Conservation (phyloP, 768 basidiomycete genomes). For the Leucosporidium yakuticum region DNA sequence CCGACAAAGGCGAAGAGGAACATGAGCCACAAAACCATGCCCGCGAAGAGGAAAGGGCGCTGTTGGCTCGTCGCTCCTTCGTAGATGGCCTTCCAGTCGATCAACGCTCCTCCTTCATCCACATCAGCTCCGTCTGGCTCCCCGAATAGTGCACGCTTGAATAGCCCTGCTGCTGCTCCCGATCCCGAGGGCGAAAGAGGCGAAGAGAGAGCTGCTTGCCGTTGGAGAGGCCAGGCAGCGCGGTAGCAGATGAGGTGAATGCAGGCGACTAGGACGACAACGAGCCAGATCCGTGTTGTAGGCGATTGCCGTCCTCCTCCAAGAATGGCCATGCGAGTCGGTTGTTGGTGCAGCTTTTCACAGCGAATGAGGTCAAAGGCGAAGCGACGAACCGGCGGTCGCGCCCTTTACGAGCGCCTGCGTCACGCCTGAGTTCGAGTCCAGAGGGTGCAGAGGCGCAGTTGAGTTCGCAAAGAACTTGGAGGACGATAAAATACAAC, state of each 20-base stretch:
- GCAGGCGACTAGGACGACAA: not conserved
- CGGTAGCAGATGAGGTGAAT: constrained; percentile 6
- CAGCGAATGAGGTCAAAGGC: too few relatives aligned
- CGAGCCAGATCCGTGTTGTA: not conserved
- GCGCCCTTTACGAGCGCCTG: too few relatives aligned
- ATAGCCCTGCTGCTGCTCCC: too few relatives aligned
- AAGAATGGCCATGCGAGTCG: too few relatives aligned
- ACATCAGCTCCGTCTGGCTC: not conserved
- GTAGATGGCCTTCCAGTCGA: constrained; percentile 22
- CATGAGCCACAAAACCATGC: constrained; percentile 67
- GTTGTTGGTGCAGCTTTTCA: too few relatives aligned
- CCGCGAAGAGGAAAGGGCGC: constrained; percentile 57
- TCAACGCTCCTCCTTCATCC: constrained; percentile 12
- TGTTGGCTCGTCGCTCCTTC: not conserved
- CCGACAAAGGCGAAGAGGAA: constrained; percentile 96
- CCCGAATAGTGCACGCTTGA: too few relatives aligned
- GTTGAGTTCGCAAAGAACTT: too few relatives aligned
- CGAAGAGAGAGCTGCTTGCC: not conserved
- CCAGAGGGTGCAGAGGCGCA: too few relatives aligned
- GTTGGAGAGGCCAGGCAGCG: not conserved
- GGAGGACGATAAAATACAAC: too few relatives aligned
- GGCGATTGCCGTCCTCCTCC: not conserved
- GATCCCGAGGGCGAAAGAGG: not conserved
- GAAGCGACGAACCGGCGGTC: too few relatives aligned
- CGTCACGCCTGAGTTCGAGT: too few relatives aligned